Evolutionary conservation across 345 rosid genomes (phyloP).

Genomic region (Anacardium occidentale): DNA sequence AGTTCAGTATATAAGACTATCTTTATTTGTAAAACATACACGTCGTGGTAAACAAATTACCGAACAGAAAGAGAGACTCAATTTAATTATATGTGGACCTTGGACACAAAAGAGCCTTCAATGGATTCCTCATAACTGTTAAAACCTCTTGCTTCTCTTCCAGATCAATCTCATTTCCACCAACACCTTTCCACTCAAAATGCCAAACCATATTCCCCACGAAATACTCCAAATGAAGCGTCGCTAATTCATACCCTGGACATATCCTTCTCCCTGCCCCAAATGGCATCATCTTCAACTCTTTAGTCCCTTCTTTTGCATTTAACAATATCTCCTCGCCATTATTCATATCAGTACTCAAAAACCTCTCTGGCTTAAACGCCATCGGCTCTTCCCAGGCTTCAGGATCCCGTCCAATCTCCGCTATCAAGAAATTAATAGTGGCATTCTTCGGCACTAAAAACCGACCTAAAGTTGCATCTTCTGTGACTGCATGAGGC

Average conservation of each 20-base stretch:
- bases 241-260: constrained; percentile 26
- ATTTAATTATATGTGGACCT: too few species aligned
- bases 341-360: not conserved
- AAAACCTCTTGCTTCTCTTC: too few species aligned
- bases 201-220: too few species aligned
- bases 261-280: constrained; percentile 12
- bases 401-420: not conserved
- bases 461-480: not conserved
- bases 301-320: not conserved
- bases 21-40: too few species aligned
- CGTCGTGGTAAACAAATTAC: too few species aligned
- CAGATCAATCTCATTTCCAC: too few species aligned
- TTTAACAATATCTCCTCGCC: not conserved
- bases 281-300: constrained; percentile 14
- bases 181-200: too few species aligned
- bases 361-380: constrained; percentile 14
- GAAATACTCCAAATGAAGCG: not conserved
- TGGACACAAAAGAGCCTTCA: too few species aligned
- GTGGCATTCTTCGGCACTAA: not conserved
- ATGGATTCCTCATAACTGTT: too few species aligned
- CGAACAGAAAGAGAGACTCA: too few species aligned
- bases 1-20: too few species aligned
- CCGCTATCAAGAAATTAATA: constrained; percentile 1
- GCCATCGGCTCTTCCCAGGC: constrained; percentile 14
- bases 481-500: constrained; percentile 6